Conservation (phyloP, 352 stramenopile species). For the Elongisporangium anandrum region DNA sequence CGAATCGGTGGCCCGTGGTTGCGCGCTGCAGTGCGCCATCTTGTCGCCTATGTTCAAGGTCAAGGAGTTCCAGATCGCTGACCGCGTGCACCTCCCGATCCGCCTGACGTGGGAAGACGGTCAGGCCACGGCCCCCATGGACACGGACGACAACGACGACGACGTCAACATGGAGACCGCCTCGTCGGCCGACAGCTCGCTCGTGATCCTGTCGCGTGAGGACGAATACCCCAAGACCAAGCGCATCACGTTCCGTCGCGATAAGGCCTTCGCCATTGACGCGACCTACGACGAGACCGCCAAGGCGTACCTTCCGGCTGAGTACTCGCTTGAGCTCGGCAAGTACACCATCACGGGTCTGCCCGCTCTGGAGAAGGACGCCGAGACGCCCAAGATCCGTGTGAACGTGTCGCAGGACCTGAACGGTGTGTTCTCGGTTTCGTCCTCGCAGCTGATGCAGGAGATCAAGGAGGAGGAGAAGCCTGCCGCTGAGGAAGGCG, state of each 20-base stretch:
- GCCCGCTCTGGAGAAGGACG: slow-evolving; percentile 52
- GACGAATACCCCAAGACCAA: slow-evolving; percentile 97
- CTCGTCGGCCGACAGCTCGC: slow-evolving; percentile 56
- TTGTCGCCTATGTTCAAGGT: slow-evolving; percentile 98
- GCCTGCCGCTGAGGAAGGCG: slow-evolving; percentile 44
- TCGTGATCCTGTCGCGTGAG: slow-evolving; percentile 94
- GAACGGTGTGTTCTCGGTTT: slow-evolving; percentile 94
- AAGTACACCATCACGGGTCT: slow-evolving; percentile 93
- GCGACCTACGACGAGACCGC: slow-evolving; percentile 87
- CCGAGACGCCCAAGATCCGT: slow-evolving; percentile 89
- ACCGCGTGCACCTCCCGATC: slow-evolving; percentile 91
- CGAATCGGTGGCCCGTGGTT: slow-evolving; percentile 96
- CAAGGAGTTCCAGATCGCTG: slow-evolving; percentile 88
- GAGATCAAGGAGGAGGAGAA: slow-evolving; percentile 92
- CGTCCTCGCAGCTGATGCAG: slow-evolving; percentile 97
- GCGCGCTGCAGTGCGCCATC: slow-evolving; percentile 98
- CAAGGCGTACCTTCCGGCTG: slow-evolving; percentile 51
- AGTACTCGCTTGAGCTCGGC: slow-evolving; percentile 80
- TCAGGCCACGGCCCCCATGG: slow-evolving; percentile 37
- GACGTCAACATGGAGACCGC: slow-evolving; percentile 76
- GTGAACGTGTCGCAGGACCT: slow-evolving; percentile 98
- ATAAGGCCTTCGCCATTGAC: slow-evolving; percentile 91
- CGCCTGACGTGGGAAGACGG: slow-evolving; percentile 91
- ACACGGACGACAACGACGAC: slow-evolving; percentile 82
- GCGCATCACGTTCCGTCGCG: slow-evolving; percentile 94